Percentiles rank a stretch among this genome's conserved stretches.
These are phyloP conservation scores for Pseudoturritis turrita DNA, from an alignment of 345 rosid genomes.

Conservation along the genomic window DNA sequence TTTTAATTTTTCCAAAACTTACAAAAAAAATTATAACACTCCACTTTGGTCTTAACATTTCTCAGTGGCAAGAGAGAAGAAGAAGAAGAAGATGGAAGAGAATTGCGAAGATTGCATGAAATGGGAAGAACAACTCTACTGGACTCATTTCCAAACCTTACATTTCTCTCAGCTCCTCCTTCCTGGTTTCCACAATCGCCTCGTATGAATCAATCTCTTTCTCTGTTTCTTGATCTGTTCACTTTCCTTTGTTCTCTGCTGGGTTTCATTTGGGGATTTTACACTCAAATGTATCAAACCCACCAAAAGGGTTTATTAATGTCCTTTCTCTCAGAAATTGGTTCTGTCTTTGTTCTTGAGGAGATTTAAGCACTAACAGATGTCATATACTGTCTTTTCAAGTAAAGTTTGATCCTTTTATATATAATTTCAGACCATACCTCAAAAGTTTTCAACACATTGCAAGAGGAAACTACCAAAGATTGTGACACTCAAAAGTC, in stretches of 20 bases:
- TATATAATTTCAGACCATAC: too few species aligned
- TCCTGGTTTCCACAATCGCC: constrained; percentile 46
- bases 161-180: constrained; percentile 59
- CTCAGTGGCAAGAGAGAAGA: background rate
- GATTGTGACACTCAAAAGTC: constrained; percentile 57
- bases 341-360: too few species aligned
- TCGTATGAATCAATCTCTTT: constrained; percentile 36
- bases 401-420: too few species aligned
- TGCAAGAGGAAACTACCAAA: constrained; percentile 50
- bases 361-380: too few species aligned
- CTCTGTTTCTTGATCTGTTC: background rate
- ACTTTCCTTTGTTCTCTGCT: background rate
- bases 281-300: background rate
- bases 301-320: background rate
- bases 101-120: constrained; percentile 43
- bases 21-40: too few species aligned
- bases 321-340: background rate
- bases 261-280: background rate
- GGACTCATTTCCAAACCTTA: constrained; percentile 59
- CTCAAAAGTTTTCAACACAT: constrained; percentile 42
- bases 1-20: background rate
- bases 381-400: too few species aligned
- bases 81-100: constrained; percentile 40
- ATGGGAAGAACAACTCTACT: constrained; percentile 71
- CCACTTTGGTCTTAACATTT: background rate